A percentile compares a stretch with the other conserved stretches of the same genome.
Conservation (phyloP, 495 filamentous ascomycete genomes). For the Xylaria flabelliformis region DNA sequence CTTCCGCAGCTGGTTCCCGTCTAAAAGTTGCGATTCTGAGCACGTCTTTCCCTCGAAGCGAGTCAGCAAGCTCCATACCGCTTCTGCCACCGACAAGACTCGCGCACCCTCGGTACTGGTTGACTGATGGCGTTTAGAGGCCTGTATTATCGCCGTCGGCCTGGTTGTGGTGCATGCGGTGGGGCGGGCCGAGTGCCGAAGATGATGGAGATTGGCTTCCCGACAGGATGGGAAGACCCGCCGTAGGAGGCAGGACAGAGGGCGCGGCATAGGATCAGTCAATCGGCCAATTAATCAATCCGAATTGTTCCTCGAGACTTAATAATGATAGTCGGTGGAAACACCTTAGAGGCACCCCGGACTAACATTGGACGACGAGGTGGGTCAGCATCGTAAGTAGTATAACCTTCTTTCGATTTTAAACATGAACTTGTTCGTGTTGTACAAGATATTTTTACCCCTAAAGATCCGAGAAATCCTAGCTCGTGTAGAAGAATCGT, state of each 20-base stretch:
- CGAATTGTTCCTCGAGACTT: neutral
- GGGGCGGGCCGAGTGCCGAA: neutral
- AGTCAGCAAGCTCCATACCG: neutral
- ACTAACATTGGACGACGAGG: too few species aligned
- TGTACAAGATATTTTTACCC: neutral
- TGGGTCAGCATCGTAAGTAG: neutral
- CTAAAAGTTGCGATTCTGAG: slow-evolving; percentile 56
- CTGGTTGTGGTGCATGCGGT: neutral
- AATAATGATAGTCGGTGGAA: too few species aligned
- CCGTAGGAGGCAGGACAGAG: neutral
- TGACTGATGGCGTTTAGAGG: neutral
- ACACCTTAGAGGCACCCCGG: too few species aligned
- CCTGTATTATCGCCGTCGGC: neutral
- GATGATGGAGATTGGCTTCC: neutral
- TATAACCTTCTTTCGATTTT: neutral
- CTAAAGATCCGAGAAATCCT: neutral
- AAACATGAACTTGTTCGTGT: neutral
- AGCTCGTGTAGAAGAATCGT: neutral
- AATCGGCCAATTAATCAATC: neutral
- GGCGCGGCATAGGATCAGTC: neutral
- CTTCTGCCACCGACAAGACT: neutral
- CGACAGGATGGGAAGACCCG: neutral
- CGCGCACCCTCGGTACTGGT: neutral
- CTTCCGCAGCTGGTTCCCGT: slow-evolving; percentile 64
- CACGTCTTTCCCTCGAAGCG: slow-evolving; percentile 20